Base-by-base conservation (phyloP, 768 basidiomycete species). In the Rhizopogon vesiculosus region DNA sequence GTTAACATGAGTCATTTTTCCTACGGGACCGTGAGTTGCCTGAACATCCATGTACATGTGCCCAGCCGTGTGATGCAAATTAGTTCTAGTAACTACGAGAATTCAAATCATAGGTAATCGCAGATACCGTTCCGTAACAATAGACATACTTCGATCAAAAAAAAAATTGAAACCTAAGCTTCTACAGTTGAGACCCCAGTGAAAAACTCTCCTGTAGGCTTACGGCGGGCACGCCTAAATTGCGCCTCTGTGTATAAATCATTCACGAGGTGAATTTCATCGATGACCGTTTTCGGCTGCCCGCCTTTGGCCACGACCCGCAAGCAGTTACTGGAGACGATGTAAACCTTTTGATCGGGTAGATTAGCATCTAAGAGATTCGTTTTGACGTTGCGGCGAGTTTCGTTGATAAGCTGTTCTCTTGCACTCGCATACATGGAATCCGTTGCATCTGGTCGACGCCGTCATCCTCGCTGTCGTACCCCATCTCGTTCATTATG, bases 341-440 rank as follows among this genome's bases (percentile, higher is more conserved):
- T 58, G 55, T 70, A 70, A 19, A 70, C 66, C 2, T 59, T 62
- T 50, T 66, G 62, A 25, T 69, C 61, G 7, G 68, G 61, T 19
- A 70, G 62, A 42, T 63, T 58, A 1, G 65, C 69, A 33, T 52
- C 53, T 31, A 10, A 19, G 43, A 71, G 54, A 56, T 66, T 65
- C 13, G 53, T 46, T 53, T 59, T 66, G 49, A 68, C 62, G 7
- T 54, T 65, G 33, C 43, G 58, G 7, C 56, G 61, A 2, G 69
- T 70, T 51, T 71, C 62, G 0, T 46, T n/a, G 25, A 71, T 63
- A 48, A 68, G 63, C 52, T 63, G 62, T 4, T 64, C 59, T 15
- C 64, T 66, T 15, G 66, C 67, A 39, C 57, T 55, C 8, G 51
- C 66, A 56, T 68, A 67, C 9, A 59, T 42, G 6, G 51, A 22